phyloP scores from a whole-genome alignment of 2,329 filamentous ascomycete species.

The Sporothrix brunneoviolacea region DNA sequence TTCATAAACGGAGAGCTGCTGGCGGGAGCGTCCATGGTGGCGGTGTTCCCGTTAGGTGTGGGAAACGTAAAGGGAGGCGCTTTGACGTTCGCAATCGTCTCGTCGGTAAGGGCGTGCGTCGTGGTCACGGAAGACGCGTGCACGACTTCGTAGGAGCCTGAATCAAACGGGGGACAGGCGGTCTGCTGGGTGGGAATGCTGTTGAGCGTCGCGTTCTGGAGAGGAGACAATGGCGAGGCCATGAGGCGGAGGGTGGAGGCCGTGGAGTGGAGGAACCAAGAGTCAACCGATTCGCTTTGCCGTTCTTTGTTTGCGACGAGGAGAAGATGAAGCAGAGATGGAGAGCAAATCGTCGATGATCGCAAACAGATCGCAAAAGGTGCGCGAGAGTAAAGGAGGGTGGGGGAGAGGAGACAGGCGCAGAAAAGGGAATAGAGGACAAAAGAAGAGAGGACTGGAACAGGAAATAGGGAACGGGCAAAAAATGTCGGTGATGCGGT shows the following conservation, averaged over 20 bases:
- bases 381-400: not conserved
- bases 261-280: not conserved
- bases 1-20: slow-evolving; percentile 28
- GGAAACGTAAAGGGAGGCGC: slow-evolving; percentile 4
- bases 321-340: not conserved
- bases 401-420: not conserved
- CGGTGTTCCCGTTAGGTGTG: slow-evolving; percentile 14
- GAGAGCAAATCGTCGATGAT: not conserved
- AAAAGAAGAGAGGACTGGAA: not conserved
- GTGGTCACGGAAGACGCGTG: slow-evolving; percentile 19
- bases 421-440: slow-evolving; percentile 3
- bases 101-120: not conserved
- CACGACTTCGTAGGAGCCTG: slow-evolving; percentile 29
- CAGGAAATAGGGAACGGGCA: not conserved
- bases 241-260: slow-evolving; percentile 14
- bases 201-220: slow-evolving; percentile 33
- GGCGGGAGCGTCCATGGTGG: slow-evolving; percentile 16
- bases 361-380: not conserved
- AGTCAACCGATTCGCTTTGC: no score
- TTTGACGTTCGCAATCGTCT: slow-evolving; percentile 3
- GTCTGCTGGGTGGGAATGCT: slow-evolving; percentile 25
- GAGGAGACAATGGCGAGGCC: slow-evolving; percentile 36
- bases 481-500: slow-evolving; percentile 8
- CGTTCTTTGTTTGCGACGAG: no score
- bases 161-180: slow-evolving; percentile 17